phyloP scores from a whole-genome alignment of 2,329 filamentous ascomycete species.

The Falciphora oryzae region DNA sequence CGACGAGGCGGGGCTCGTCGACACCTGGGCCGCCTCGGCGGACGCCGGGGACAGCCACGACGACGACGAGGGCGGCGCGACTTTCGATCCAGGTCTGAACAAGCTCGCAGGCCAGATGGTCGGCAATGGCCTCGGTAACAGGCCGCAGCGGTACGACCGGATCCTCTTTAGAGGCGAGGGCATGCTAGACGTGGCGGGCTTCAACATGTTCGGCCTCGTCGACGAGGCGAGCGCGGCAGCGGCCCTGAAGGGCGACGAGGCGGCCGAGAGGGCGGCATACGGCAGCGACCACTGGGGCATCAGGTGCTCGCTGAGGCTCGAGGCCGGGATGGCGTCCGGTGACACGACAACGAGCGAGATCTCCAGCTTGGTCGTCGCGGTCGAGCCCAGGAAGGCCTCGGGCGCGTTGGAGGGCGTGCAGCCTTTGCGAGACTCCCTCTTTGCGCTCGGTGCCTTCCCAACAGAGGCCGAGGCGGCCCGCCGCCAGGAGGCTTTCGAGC shows the following conservation, averaged over 20 bases:
- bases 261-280: constrained; percentile 18
- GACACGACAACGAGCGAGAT: constrained; percentile 16
- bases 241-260: constrained; percentile 10
- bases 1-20: constrained; percentile 39
- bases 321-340: constrained; percentile 4
- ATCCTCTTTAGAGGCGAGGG: constrained; percentile 46
- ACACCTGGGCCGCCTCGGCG: constrained; percentile 43
- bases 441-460: constrained; percentile 37
- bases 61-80: constrained; percentile 53
- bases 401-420: constrained; percentile 25
- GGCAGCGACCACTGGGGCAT: constrained; percentile 57
- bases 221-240: constrained; percentile 3
- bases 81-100: constrained; percentile 56
- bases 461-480: constrained; percentile 32
- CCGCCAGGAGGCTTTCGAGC: constrained; percentile 14
- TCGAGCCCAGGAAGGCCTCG: constrained; percentile 27
- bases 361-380: constrained; percentile 23
- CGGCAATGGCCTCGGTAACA: constrained; percentile 39
- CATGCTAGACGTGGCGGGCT: constrained; percentile 34
- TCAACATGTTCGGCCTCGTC: constrained; percentile 52
- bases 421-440: constrained; percentile 33
- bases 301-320: constrained; percentile 33
- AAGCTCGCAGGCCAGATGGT: constrained; percentile 46
- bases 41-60: constrained; percentile 32
- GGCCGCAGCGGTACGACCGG: constrained; percentile 61